phyloP scores from a whole-genome alignment of 371 early-diverging fungal species.

The Parasitella parasitica region DNA sequence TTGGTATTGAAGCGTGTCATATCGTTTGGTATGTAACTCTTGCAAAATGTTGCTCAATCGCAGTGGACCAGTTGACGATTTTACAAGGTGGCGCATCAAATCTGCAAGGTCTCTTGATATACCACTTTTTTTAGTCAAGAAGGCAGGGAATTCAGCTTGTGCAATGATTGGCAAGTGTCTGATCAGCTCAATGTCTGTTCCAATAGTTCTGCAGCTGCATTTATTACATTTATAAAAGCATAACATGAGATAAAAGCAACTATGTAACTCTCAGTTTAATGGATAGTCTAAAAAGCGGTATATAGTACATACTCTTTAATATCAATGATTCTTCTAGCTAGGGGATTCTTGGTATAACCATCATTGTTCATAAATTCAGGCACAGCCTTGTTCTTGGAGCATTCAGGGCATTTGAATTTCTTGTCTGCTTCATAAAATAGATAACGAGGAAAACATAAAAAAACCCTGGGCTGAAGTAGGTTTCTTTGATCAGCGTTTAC shows the following conservation, averaged over 20 bases:
- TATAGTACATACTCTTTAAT: background rate
- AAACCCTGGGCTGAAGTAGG: background rate
- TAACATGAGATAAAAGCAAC: too few species aligned
- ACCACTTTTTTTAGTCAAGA: slow-evolving; percentile 18
- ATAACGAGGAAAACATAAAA: background rate
- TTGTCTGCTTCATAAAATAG: background rate
- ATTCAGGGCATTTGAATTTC: too few species aligned
- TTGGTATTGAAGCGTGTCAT: background rate
- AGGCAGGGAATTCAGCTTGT: slow-evolving; percentile 19
- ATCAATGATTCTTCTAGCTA: background rate
- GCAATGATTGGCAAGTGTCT: slow-evolving; percentile 10
- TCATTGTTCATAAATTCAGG: too few species aligned
- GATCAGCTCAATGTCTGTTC: background rate
- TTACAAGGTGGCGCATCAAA: slow-evolving; percentile 8
- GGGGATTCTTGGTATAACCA: too few species aligned
- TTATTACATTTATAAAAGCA: too few species aligned
- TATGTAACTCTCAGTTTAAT: too few species aligned
- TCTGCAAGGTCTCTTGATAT: slow-evolving; percentile 14
- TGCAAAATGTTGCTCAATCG: slow-evolving; percentile 7
- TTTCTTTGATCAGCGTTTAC: background rate
- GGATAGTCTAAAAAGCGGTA: background rate
- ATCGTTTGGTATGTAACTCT: slow-evolving; percentile 8
- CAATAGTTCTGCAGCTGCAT: background rate
- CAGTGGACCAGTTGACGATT: slow-evolving; percentile 10
- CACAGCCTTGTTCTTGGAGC: too few species aligned